Conservation (phyloP, 2,329 filamentous ascomycete genomes). For the Fusarium hostae region DNA sequence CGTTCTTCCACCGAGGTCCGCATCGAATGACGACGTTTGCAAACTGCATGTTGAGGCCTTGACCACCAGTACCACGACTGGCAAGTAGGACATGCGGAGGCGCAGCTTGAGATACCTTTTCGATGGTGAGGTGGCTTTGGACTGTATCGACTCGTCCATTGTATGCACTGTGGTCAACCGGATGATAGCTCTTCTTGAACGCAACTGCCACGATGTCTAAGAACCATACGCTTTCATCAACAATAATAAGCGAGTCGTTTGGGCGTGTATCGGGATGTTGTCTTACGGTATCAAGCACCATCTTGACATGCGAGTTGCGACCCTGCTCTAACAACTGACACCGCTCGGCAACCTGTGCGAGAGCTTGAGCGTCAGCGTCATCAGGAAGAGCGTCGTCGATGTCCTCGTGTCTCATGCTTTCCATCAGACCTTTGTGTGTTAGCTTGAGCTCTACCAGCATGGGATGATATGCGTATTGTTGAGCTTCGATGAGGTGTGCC, state of each 20-base stretch:
- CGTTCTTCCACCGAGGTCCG: not conserved
- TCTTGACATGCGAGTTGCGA: not conserved
- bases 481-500: not conserved
- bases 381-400: not conserved
- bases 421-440: rapidly evolving
- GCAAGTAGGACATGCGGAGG: not conserved
- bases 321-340: not conserved
- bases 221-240: not conserved
- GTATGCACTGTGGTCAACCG: not conserved
- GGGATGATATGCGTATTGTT: not conserved
- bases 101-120: not conserved
- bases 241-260: no score
- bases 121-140: no score
- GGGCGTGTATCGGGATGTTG: not conserved
- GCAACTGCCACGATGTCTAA: not conserved
- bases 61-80: no score
- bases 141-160: not conserved
- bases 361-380: not conserved
- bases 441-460: not conserved
- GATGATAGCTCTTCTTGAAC: not conserved
- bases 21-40: not conserved
- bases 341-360: not conserved
- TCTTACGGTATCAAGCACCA: not conserved
- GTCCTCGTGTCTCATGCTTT: not conserved
- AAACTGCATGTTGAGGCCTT: not conserved